Percentiles rank a stretch among this genome's conserved stretches.
These are phyloP conservation scores for Verticillium dahliae DNA, from an alignment of 2,329 filamentous ascomycete genomes.

Conservation along the genomic window DNA sequence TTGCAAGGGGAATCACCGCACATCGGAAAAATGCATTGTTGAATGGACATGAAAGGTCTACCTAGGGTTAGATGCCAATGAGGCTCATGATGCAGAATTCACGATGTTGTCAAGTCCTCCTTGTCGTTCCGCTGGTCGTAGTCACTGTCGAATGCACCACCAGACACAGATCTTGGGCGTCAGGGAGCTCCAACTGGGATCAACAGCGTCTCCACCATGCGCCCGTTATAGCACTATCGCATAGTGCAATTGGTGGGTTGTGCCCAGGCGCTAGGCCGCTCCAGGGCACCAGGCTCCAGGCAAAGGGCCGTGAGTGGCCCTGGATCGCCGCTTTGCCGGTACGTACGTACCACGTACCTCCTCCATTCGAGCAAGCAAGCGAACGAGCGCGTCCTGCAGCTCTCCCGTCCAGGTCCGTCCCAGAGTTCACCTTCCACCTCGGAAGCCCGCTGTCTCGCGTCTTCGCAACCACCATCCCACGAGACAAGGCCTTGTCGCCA, in stretches of 20 bases:
- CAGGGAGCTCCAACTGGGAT: background rate
- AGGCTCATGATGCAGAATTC: too few species aligned
- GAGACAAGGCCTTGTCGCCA: background rate
- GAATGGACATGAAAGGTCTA: too few species aligned
- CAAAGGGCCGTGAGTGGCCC: slow-evolving; percentile 21
- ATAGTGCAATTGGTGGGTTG: background rate
- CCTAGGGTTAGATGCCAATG: slow-evolving; percentile 27
- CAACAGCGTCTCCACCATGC: background rate
- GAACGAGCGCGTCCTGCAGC: background rate
- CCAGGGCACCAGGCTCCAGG: background rate
- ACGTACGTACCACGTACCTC: slow-evolving; percentile 40
- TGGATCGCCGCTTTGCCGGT: background rate
- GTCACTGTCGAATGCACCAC: too few species aligned
- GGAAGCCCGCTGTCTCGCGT: background rate
- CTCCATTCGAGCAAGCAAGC: background rate
- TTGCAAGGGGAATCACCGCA: too few species aligned
- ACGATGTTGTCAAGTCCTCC: too few species aligned
- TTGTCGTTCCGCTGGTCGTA: too few species aligned
- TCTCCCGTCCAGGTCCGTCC: background rate
- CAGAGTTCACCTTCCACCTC: background rate
- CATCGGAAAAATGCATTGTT: too few species aligned
- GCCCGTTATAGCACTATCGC: background rate
- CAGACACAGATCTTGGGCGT: background rate
- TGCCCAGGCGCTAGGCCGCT: background rate
- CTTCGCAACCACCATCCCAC: background rate